These are phyloP conservation scores for Arxiozyma bovina DNA, from an alignment of 1,139 yeast genomes.

Conservation along the genomic window DNA sequence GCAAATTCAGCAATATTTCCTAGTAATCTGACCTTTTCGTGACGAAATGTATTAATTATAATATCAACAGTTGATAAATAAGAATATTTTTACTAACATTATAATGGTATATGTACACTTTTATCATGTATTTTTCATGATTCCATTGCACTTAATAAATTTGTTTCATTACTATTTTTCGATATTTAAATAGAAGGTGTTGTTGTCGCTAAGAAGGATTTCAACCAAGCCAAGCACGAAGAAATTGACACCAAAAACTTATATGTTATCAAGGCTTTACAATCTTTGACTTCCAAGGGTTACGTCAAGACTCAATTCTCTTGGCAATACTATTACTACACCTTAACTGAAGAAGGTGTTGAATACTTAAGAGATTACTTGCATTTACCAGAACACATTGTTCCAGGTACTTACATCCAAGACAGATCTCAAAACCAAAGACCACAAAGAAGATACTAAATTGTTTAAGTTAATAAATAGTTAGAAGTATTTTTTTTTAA, in stretches of 20 bases:
- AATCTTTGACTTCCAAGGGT: constrained; percentile 98
- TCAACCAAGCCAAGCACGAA: constrained; percentile 94
- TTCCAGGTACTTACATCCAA: constrained; percentile 97
- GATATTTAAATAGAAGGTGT: constrained; percentile 69
- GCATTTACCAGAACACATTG: constrained; percentile 97
- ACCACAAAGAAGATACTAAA: constrained; percentile 37
- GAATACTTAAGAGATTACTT: constrained; percentile 97
- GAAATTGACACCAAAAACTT: constrained; percentile 97
- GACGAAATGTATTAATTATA: neutral
- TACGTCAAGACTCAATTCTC: constrained; percentile 99
- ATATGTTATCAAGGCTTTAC: constrained; percentile 98
- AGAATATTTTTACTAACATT: neutral
- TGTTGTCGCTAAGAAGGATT: constrained; percentile 98
- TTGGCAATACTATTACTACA: constrained; percentile 99
- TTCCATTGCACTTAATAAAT: neutral
- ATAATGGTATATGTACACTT: neutral
- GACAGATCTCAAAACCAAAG: constrained; percentile 74
- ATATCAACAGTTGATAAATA: neutral
- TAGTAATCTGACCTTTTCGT: neutral
- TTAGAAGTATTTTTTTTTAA: constrained; percentile 2
- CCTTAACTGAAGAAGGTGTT: constrained; percentile 99
- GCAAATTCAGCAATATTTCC: neutral
- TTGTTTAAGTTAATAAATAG: neutral
- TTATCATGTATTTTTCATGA: neutral
- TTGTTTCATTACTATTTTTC: neutral